These are phyloP conservation scores for Suillus cothurnatus DNA, from an alignment of 768 basidiomycete genomes.

Conservation along the genomic window DNA sequence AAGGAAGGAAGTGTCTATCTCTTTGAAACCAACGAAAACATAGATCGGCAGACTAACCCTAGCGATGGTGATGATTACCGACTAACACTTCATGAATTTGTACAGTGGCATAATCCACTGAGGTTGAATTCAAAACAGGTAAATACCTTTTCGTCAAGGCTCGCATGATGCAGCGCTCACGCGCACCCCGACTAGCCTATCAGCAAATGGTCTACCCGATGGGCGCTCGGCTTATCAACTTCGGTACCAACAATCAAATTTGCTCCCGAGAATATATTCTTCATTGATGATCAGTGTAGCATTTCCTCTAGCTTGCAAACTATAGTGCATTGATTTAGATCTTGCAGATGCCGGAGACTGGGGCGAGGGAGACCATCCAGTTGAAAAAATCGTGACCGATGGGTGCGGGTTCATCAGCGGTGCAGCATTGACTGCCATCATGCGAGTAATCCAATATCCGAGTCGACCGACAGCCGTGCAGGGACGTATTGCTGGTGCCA, in stretches of 20 bases:
- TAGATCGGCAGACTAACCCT: constrained; percentile 34
- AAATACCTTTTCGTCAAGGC: constrained; percentile 13
- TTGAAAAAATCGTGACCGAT: constrained; percentile 64
- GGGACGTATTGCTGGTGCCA: constrained; percentile 58
- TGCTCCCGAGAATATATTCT: constrained; percentile 47
- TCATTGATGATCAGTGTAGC: constrained; percentile 56
- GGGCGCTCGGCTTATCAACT: constrained; percentile 65
- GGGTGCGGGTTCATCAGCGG: constrained; percentile 71
- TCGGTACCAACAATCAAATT: constrained; percentile 63
- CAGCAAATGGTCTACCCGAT: constrained; percentile 67
- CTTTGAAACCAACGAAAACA: constrained; percentile 58
- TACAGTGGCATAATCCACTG: constrained; percentile 69
- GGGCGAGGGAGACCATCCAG: constrained; percentile 36
- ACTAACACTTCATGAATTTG: constrained; percentile 48
- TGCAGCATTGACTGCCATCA: constrained; percentile 48
- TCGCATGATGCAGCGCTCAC: constrained; percentile 1
- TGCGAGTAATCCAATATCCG: constrained; percentile 32
- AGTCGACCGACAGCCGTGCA: constrained; percentile 58
- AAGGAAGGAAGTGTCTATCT: constrained; percentile 67
- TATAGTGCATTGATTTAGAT: background rate
- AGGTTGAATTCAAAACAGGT: constrained; percentile 60
- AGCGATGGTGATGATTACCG: constrained; percentile 53
- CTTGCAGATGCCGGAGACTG: constrained; percentile 18
- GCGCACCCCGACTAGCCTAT: constrained; percentile 47
- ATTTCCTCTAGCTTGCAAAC: background rate